A percentile compares a stretch with the other conserved stretches of the same genome.
These are phyloP conservation scores for Psilocybe tampanensis DNA, from an alignment of 768 basidiomycete species.

Conservation along the genomic window DNA sequence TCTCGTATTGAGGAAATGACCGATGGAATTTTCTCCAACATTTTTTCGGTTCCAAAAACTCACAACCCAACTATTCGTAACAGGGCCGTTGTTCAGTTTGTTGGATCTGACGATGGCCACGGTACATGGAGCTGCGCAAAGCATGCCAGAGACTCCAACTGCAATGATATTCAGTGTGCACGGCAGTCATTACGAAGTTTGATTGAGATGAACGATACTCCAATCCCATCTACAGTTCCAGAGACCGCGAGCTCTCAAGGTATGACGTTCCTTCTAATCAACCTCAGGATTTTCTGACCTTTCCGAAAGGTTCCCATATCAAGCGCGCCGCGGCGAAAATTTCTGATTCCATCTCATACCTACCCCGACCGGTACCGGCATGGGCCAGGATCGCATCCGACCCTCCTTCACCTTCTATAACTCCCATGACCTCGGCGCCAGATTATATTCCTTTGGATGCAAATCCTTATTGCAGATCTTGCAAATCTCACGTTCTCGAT, in stretches of 20 bases:
- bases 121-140: constrained; percentile 14
- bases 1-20: background rate
- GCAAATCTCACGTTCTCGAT: too few relatives aligned
- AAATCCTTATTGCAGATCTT: constrained; percentile 10
- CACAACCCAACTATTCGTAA: constrained; percentile 8
- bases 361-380: constrained; percentile 11
- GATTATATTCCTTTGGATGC: constrained; percentile 3
- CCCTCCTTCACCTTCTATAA: background rate
- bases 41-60: constrained; percentile 4
- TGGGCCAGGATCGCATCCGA: constrained; percentile 16
- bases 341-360: constrained; percentile 13
- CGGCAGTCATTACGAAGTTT: too few relatives aligned
- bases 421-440: background rate
- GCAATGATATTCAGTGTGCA: constrained; percentile 6
- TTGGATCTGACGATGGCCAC: constrained; percentile 7
- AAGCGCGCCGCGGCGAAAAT: too few relatives aligned
- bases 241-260: background rate
- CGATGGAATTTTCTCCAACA: constrained; percentile 5
- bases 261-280: background rate
- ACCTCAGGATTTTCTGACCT: too few relatives aligned
- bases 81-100: constrained; percentile 11
- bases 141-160: background rate
- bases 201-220: too few relatives aligned
- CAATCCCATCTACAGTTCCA: too few relatives aligned
- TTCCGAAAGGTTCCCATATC: too few relatives aligned